Percentiles rank a stretch among this genome's conserved stretches.
Evolutionary conservation across 441 rosid species (phyloP).

Genomic region (Bruguiera hainesii): DNA sequence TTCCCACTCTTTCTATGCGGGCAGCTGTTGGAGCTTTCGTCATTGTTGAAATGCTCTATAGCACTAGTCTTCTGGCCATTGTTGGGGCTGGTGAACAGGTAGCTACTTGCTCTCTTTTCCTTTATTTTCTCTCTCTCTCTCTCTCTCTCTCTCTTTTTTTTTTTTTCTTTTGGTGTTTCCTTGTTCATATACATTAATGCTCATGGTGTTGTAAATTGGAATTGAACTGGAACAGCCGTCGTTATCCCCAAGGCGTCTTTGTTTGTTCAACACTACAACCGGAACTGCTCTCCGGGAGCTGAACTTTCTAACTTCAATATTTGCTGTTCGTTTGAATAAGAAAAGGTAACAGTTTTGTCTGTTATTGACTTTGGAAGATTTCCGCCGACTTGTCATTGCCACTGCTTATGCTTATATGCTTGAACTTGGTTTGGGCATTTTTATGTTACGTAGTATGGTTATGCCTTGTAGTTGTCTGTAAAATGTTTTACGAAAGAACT

Average conservation of each 20-base stretch:
- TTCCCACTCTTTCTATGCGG: slow-evolving; percentile 15
- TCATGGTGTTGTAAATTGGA: slow-evolving; percentile 2
- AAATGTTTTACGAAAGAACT: too few relatives aligned
- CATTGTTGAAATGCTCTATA: slow-evolving; percentile 79
- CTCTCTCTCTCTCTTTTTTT: background rate
- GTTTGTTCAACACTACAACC: slow-evolving; percentile 65
- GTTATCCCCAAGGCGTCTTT: slow-evolving; percentile 80
- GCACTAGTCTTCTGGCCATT: slow-evolving; percentile 82
- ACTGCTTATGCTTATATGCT: too few relatives aligned
- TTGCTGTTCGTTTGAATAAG: slow-evolving; percentile 75
- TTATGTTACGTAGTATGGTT: too few relatives aligned
- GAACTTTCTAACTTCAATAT: slow-evolving; percentile 72
- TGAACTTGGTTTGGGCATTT: too few relatives aligned
- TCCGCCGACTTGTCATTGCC: background rate
- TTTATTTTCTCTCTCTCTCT: too few relatives aligned
- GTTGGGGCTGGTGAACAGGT: slow-evolving; percentile 99
- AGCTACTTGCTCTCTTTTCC: slow-evolving; percentile 30
- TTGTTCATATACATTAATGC: background rate
- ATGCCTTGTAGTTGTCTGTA: too few relatives aligned
- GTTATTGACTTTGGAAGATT: background rate
- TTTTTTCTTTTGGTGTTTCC: background rate
- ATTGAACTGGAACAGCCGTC: slow-evolving; percentile 51
- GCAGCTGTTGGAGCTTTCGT: slow-evolving; percentile 64
- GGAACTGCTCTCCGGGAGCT: slow-evolving; percentile 69
- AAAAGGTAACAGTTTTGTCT: slow-evolving; percentile 38